Base-by-base conservation (phyloP, 306 rosid species). In the Prunus davidiana region DNA sequence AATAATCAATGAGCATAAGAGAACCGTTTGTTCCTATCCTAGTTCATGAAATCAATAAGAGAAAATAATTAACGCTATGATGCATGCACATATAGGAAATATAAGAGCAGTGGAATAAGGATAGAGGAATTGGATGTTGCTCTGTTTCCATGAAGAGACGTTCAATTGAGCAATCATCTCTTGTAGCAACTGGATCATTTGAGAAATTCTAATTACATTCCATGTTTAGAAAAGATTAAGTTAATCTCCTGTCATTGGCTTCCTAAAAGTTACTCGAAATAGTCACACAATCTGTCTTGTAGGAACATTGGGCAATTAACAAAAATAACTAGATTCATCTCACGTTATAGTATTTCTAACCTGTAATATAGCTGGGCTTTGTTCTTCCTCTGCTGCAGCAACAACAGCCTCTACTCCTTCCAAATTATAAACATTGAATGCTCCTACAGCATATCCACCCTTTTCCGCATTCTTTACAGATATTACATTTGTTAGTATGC, bases 401-500 rank as follows among this genome's bases (percentile, higher is more conserved):
- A 91, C 87, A 80, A 94, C 95, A 54, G 98, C 97, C 81, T 89
- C 89, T 64, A 83, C 95, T 85, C 97, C 98, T 92, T 94, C 97
- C 88, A 94, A 83, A 90, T 94, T 94, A 76, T 94, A 94, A 58
- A 94, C 91, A 28, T 91, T 94, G 84, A 94, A 94, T n/a, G 98
- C 98, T 85, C 98, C 98, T 72, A 94, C 89, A 75, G 98, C 97
- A 85, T 91, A 94, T 77, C 95, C 90, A 67, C 97, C 98, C 61
- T 78, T 82, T 80, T 87, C 96, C 64, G 98, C 98, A 68, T 79
- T 83, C 98, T 94, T 75, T 78, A 77, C 30, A 64, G 66, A 19
- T 19, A 77, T 64, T 3, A 51, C 63, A 41, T 6, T 38, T 25
- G 51, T 86, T 73, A 85, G 64, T 66, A 76, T 22, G 19, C 2